Percentiles rank a stretch among this genome's conserved stretches.
Evolutionary conservation across 805 yeast species (phyloP).

Genomic region (Ogataea polymorpha): DNA sequence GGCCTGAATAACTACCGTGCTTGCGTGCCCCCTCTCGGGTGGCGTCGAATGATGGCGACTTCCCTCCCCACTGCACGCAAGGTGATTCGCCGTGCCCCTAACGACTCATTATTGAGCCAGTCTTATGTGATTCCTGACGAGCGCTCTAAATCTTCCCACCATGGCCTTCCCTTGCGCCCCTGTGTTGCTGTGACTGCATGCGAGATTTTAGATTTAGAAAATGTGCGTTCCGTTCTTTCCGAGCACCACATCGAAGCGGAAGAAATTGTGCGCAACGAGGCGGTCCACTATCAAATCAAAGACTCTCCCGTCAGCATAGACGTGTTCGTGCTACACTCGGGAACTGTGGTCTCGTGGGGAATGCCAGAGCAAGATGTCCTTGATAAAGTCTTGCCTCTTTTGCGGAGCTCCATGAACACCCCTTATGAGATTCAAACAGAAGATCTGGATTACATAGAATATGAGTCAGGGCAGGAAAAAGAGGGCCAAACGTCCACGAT

Average conservation of each 20-base stretch:
- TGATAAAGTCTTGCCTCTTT: slow-evolving; percentile 48
- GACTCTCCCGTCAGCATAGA: slow-evolving; percentile 38
- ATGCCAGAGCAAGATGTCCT: slow-evolving; percentile 52
- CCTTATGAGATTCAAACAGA: slow-evolving; percentile 65
- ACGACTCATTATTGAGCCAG: slow-evolving; percentile 18
- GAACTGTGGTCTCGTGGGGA: slow-evolving; percentile 85
- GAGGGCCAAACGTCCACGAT: slow-evolving; percentile 31
- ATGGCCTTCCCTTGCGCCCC: slow-evolving; percentile 26
- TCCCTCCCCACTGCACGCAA: slow-evolving; percentile 9
- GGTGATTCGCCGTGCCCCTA: slow-evolving; percentile 14
- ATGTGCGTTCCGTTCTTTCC: slow-evolving; percentile 39
- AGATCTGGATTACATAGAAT: slow-evolving; percentile 71
- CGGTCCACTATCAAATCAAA: slow-evolving; percentile 49
- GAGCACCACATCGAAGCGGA: slow-evolving; percentile 34
- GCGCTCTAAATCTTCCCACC: slow-evolving; percentile 5
- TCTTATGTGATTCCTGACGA: slow-evolving; percentile 12
- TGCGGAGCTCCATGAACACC: slow-evolving; percentile 46
- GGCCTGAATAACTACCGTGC: no score
- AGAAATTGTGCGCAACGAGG: slow-evolving; percentile 49
- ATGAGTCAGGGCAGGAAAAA: slow-evolving; percentile 33
- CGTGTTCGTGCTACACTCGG: slow-evolving; percentile 68
- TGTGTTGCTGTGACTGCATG: slow-evolving; percentile 73
- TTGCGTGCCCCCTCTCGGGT: no score
- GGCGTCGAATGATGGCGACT: neutral
- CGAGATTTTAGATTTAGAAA: slow-evolving; percentile 62